Percentiles rank a stretch among this genome's conserved stretches.
These are phyloP conservation scores for Trichoderma endophyticum DNA, from an alignment of 2,329 filamentous ascomycete species.

Conservation along the genomic window DNA sequence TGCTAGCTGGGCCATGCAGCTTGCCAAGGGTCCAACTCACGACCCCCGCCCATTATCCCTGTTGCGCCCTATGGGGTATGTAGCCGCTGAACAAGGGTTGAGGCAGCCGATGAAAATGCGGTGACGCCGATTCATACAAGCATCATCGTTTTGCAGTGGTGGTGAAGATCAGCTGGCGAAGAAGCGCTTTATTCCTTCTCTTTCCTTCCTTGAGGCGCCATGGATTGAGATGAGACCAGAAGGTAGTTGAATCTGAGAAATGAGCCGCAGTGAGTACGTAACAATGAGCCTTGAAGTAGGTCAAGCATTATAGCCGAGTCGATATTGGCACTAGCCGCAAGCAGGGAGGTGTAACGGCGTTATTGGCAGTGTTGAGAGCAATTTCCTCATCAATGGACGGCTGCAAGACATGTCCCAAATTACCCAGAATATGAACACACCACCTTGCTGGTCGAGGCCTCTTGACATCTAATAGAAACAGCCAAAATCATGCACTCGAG, in stretches of 20 bases:
- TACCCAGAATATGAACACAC: conserved; percentile 6
- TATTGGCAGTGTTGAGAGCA: conserved; percentile 1
- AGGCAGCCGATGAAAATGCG: conserved; percentile 12
- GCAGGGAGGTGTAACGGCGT: conserved; percentile 1
- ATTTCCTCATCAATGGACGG: conserved; percentile 1
- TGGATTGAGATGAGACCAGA: not conserved
- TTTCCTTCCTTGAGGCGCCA: not conserved
- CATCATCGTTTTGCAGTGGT: not conserved
- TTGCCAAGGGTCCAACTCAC: conserved; percentile 8
- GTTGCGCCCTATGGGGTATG: conserved; percentile 10
- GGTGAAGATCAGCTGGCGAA: not conserved
- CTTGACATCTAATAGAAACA: not conserved
- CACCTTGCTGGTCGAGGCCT: not conserved
- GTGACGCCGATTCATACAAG: conserved; percentile 9
- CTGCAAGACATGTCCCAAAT: not conserved
- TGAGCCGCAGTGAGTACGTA: not conserved
- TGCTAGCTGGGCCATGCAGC: not conserved
- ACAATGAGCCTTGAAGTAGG: not conserved
- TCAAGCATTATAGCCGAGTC: not conserved
- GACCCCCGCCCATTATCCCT: conserved; percentile 3
- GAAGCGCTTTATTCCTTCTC: not conserved
- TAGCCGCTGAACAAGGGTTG: not conserved
- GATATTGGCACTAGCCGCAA: not conserved
- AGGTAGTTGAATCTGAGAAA: not conserved
- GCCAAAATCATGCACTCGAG: not conserved